A percentile compares a stretch with the other conserved stretches of the same genome.
Evolutionary conservation across 2,329 filamentous ascomycete species (phyloP).

Genomic region (Scedosporium aurantiacum): DNA sequence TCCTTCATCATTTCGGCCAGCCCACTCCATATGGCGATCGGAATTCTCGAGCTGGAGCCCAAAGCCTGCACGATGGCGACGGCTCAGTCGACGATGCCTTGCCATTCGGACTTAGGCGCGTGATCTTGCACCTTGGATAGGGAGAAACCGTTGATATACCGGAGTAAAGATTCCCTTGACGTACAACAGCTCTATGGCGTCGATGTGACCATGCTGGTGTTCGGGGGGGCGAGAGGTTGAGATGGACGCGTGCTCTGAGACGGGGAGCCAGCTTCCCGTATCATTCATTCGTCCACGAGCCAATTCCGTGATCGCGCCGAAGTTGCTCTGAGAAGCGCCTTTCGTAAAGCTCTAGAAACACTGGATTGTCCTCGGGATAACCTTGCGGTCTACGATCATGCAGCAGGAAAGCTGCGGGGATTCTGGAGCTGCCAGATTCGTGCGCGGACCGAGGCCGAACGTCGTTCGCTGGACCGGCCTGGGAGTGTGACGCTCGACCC

Average conservation of each 20-base stretch:
- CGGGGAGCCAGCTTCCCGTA: slow-evolving; percentile 12
- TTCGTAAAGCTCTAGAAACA: slow-evolving; percentile 16
- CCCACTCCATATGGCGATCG: no score
- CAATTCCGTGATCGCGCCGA: slow-evolving; percentile 9
- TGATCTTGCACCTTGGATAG: slow-evolving; percentile 6
- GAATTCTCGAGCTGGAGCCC: no score
- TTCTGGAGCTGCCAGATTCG: neutral
- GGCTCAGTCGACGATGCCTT: slow-evolving; percentile 13
- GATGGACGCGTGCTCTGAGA: slow-evolving; percentile 8
- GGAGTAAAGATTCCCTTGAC: slow-evolving; percentile 13
- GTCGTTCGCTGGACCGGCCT: neutral
- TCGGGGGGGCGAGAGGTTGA: slow-evolving; percentile 5
- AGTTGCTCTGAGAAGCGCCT: slow-evolving; percentile 11
- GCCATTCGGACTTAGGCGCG: slow-evolving; percentile 9
- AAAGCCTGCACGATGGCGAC: slow-evolving; percentile 10
- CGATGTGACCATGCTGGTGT: slow-evolving; percentile 1
- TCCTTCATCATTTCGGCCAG: no score
- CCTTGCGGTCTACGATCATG: slow-evolving; percentile 13
- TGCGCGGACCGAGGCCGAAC: neutral
- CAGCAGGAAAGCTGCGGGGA: slow-evolving; percentile 10
- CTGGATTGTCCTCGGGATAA: neutral
- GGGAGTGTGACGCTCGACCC: no score
- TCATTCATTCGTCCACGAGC: slow-evolving; percentile 8
- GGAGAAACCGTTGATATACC: slow-evolving; percentile 12
- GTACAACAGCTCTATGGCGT: slow-evolving; percentile 2